Base-by-base conservation (phyloP, 257 asterid species). In the Lycium ferocissimum region DNA sequence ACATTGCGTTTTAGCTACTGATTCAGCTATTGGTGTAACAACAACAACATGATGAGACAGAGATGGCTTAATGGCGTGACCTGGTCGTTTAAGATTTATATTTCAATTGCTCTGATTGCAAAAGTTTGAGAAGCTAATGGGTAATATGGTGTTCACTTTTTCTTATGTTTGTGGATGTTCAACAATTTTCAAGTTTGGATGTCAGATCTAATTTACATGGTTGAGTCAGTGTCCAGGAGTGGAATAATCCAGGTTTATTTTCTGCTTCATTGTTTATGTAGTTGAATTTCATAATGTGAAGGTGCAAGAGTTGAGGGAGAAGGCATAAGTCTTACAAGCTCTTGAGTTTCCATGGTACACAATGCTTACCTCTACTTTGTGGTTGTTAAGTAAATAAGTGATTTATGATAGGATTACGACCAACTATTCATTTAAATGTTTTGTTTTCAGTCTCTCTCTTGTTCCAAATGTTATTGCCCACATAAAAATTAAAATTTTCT, bases 1-100 rank as follows among this genome's bases (percentile, higher is more conserved):
- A 54, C 95, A 86, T 84, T 90, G 86, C 86, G 93, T 90, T 87
- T 93, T 89, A 93, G 72, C 40, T 26, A 66, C n/a, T 66, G n/a
- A 66, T 66, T 12, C 18, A 10, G 17, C 15, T 33, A 45, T 13
- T 67, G n/a, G n/a, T 14, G 9, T 12, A 45, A 66, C 1, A 26
- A 26, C 33, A 26, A 26, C 33, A 26, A 26, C 33, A 26, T n/a
- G n/a, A n/a, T n/a, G n/a, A n/a, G n/a, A n/a, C n/a, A n/a, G n/a
- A n/a, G n/a, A n/a, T n/a, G n/a, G n/a, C n/a, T n/a, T n/a, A n/a
- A n/a, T n/a, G n/a, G n/a, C n/a, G n/a, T n/a, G n/a, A n/a, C n/a
- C n/a, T n/a, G n/a, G n/a, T n/a, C n/a, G n/a, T n/a, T n/a, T n/a
- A n/a, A n/a, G n/a, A n/a, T n/a, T n/a, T n/a, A n/a, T n/a, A n/a